Conservation (phyloP, 768 basidiomycete genomes). For the Lactifluus volemus region DNA sequence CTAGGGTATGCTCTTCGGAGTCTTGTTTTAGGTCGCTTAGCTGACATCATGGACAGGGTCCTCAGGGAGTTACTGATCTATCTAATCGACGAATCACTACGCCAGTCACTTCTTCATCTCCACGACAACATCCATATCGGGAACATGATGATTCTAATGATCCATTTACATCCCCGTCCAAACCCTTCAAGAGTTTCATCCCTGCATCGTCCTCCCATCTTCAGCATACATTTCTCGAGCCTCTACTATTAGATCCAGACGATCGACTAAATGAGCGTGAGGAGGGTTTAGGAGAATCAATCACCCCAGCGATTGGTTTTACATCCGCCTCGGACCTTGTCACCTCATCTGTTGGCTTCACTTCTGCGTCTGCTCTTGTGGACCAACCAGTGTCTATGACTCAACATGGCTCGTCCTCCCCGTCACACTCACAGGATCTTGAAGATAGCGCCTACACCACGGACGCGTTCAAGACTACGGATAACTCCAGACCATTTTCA, state of each 20-base stretch:
- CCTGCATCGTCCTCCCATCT: neutral
- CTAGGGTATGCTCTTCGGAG: neutral
- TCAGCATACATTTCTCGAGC: neutral
- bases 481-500: neutral
- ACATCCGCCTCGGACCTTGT: conserved; percentile 8
- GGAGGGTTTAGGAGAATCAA: neutral
- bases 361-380: conserved; percentile 5
- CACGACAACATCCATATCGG: neutral
- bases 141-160: conserved; percentile 1
- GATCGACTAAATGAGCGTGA: neutral
- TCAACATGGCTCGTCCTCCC: neutral
- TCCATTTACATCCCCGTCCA: conserved; percentile 9
- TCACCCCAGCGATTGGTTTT: neutral
- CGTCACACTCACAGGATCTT: neutral
- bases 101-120: neutral
- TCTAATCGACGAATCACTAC: neutral
- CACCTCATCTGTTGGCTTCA: neutral
- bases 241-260: neutral
- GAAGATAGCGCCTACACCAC: neutral
- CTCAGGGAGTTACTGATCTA: neutral
- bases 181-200: neutral
- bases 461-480: neutral
- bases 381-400: neutral
- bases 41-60: neutral
- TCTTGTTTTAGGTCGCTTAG: neutral